These are phyloP conservation scores for Bremia lactucae DNA, from an alignment of 352 stramenopile species.

Conservation along the genomic window DNA sequence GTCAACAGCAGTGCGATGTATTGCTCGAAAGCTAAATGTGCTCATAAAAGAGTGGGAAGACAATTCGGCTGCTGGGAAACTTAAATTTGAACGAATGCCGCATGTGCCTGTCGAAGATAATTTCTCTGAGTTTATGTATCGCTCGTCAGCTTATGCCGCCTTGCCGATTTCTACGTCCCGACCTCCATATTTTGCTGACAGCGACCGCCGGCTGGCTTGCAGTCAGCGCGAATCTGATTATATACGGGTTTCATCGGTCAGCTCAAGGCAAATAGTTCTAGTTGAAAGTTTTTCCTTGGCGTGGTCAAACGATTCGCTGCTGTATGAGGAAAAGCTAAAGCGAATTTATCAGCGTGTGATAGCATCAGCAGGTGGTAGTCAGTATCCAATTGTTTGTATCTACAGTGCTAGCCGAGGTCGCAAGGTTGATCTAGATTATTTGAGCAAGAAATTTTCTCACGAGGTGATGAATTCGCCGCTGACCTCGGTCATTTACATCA, in stretches of 20 bases:
- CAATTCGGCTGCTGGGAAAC: slow-evolving; percentile 37
- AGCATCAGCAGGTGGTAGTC: slow-evolving; percentile 22
- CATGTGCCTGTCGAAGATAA: slow-evolving; percentile 54
- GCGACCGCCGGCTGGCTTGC: slow-evolving; percentile 13
- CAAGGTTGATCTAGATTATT: slow-evolving; percentile 55
- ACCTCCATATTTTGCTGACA: slow-evolving; percentile 2
- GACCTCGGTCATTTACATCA: slow-evolving; percentile 68
- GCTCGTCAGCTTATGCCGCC: slow-evolving; percentile 54
- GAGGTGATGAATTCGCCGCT: slow-evolving; percentile 58
- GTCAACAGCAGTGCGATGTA: slow-evolving; percentile 59
- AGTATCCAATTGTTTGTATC: slow-evolving; percentile 63
- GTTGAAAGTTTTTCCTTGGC: slow-evolving; percentile 66
- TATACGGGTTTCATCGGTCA: background rate
- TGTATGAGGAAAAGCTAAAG: slow-evolving; percentile 47
- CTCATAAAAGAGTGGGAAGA: slow-evolving; percentile 64
- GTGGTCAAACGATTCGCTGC: slow-evolving; percentile 27
- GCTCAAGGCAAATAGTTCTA: slow-evolving; percentile 42
- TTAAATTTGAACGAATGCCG: slow-evolving; percentile 37
- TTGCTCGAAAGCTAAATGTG: slow-evolving; percentile 36
- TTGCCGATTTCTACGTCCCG: slow-evolving; percentile 31
- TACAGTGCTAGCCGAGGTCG: slow-evolving; percentile 73
- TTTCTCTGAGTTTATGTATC: slow-evolving; percentile 71
- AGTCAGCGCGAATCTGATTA: slow-evolving; percentile 1
- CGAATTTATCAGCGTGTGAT: slow-evolving; percentile 43
- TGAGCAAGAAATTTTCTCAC: slow-evolving; percentile 52